Evolutionary conservation across 257 asterid genomes (phyloP), one percentile per base, ranked within the genome.

Genomic region (Gentiana macrophylla): DNA sequence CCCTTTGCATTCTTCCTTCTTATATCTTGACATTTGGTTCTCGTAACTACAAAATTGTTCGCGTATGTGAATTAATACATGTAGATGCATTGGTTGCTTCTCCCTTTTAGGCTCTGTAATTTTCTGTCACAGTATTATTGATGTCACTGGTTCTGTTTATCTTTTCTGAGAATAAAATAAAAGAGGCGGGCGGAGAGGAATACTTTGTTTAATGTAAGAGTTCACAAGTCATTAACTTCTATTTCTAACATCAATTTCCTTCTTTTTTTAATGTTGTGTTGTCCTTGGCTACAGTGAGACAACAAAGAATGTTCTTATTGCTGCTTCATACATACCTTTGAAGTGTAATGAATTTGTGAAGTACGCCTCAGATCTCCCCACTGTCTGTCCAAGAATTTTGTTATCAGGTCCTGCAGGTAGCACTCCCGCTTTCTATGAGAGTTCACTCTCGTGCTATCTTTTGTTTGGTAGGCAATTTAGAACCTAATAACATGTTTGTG

Each of bases 381-480:
- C 86, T 2, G 64, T 89, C 59, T 84, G 93, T 72, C 93, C 97
- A 34, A 69, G 95, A 67, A 80, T 89, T 56, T 69, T 86, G 57
- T 76, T 89, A 74, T 84, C 94, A 12, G 95, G 95, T 54, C 97
- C 95, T 52, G 83, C 81, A 78, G 95, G 97, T 89, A 66, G 60
- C 57, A 15, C 53, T 59, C 50, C 62, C 60, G 56, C 49, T 52
- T 43, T 36, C 52, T 9, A 5, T 41, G 8, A 24, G 24, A 38
- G 8, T 38, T 38, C 45, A 41, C 46, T 5, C 9, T 37, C 37
- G 8, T 11, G 34, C 15, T 51, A 9, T 62, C 8, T 62, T 57
- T 61, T 67, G 13, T 63, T 35, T 50, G 24, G 24, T 24, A 24
- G 24, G 24, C 24, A 24, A 24, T 24, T 24, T 24, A 24, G 24